phyloP scores from a whole-genome alignment of 1,284 basidiomycete species.

The Trametes polyzona region DNA sequence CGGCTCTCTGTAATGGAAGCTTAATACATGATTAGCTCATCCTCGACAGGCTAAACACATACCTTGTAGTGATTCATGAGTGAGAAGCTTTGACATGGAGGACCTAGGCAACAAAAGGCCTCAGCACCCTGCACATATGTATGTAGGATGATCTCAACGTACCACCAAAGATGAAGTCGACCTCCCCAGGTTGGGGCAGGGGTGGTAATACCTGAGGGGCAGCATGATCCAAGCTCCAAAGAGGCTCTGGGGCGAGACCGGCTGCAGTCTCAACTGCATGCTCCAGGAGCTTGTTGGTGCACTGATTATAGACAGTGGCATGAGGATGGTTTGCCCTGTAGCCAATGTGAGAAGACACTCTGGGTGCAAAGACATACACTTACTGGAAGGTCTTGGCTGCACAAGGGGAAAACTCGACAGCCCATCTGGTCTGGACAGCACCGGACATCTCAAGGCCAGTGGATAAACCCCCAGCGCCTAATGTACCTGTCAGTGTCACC shows the following conservation, averaged over 20 bases:
- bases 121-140: background rate
- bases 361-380: conserved; percentile 23
- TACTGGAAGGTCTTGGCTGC: conserved; percentile 65
- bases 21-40: background rate
- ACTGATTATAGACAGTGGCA: conserved; percentile 64
- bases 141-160: conserved; percentile 17
- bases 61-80: conserved; percentile 62
- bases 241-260: conserved; percentile 41
- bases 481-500: background rate
- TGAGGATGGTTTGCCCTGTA: conserved; percentile 61
- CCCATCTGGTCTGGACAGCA: conserved; percentile 65
- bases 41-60: conserved; percentile 22
- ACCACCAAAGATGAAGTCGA: conserved; percentile 77
- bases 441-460: conserved; percentile 62
- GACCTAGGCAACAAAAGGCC: conserved; percentile 45
- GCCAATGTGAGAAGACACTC: background rate
- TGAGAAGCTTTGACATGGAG: conserved; percentile 74
- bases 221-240: conserved; percentile 40
- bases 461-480: conserved; percentile 73
- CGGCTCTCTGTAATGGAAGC: conserved; percentile 47
- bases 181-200: conserved; percentile 59
- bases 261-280: conserved; percentile 55
- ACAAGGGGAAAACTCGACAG: conserved; percentile 64
- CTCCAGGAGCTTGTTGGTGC: conserved; percentile 59
- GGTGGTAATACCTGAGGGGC: conserved; percentile 41